Evolutionary conservation across 768 basidiomycete genomes (phyloP), one percentile per base, ranked within the genome.

Genomic region (Podaxis carcinomalis): DNA sequence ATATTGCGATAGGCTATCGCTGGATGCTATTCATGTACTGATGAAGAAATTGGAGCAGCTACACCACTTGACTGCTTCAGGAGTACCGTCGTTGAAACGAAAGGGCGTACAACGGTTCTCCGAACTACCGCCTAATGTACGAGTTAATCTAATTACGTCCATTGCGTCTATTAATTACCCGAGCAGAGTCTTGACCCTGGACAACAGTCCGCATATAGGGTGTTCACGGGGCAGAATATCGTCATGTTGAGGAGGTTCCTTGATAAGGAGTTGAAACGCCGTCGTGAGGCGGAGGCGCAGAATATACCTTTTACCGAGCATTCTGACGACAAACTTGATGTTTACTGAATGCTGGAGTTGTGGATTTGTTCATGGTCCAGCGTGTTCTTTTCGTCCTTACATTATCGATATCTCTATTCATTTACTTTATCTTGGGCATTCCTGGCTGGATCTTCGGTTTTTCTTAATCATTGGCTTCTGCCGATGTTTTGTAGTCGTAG

Each of bases 1-100:
- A 28, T 92, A 93, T 70, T 98, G 95, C 75, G 87, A 89, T 66
- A 81, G 85, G 59, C 75, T 98, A 57, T 86, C 89, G 27, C 81
- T 95, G 40, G 82, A 86, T 46, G 90, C 91, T 7, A 75, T 93
- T 35, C 89, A 92, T 63, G 78, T 83, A 51, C 73, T 95, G 13
- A 72, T 95, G 54, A 82, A 81, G 61, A 77, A 80, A 57, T 78
- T 89, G 21, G 74, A 74, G 46, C 76, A 77, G 40, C 75, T 97
- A 49, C 86, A 85, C 53, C 88, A 93, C 68, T 80, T 98, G 42
- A 87, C 86, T 52, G 82, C 88, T 50, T 93, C 92, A 1, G 95
- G 93, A 0, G 82, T 96, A 6, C 85, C 85, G 5, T 83, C 89
- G 11, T 84, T 94, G 69, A 83, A 79, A 62, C 78, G 87, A 60